Evolutionary conservation across 2,329 filamentous ascomycete genomes (phyloP).

Genomic region (Mycosphaerelloides madeirae): DNA sequence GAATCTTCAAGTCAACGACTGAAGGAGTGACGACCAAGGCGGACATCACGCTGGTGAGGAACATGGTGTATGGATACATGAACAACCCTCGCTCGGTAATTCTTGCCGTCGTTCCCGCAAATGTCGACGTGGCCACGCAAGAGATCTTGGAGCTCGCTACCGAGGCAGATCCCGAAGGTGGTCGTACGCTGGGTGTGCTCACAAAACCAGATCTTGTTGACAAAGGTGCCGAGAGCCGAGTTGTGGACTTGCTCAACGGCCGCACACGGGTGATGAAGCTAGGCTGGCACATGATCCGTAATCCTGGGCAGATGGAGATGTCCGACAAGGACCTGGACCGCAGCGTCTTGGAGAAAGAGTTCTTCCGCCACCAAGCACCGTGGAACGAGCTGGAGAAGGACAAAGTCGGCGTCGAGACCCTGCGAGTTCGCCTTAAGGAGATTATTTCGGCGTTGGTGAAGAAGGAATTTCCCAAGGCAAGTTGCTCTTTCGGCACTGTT

Average conservation of each 20-base stretch:
- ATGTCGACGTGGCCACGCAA: constrained; percentile 44
- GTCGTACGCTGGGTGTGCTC: constrained; percentile 35
- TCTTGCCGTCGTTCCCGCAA: constrained; percentile 41
- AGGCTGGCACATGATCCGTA: constrained; percentile 34
- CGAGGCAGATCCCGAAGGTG: constrained; percentile 29
- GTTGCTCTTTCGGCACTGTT: neutral
- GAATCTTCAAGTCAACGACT: constrained; percentile 33
- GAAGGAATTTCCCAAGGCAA: constrained; percentile 44
- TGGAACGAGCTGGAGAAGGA: constrained; percentile 38
- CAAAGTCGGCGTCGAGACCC: constrained; percentile 38
- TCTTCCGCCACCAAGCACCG: constrained; percentile 31
- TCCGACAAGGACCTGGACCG: constrained; percentile 8
- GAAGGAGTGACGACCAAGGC: constrained; percentile 33
- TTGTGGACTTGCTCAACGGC: constrained; percentile 26
- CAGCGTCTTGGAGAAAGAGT: constrained; percentile 29
- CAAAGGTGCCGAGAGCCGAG: constrained; percentile 21
- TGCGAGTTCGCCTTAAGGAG: constrained; percentile 39
- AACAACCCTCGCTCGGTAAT: constrained; percentile 38
- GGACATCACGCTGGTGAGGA: constrained; percentile 37
- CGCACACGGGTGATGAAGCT: constrained; percentile 25
- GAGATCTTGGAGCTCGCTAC: constrained; percentile 42
- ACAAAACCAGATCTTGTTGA: constrained; percentile 37
- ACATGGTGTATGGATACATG: constrained; percentile 40
- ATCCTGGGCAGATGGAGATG: constrained; percentile 28
- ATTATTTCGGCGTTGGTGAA: constrained; percentile 41